phyloP scores from a whole-genome alignment of 176 grass and related monocot genomes.

The Tillandsia fasciculata region DNA sequence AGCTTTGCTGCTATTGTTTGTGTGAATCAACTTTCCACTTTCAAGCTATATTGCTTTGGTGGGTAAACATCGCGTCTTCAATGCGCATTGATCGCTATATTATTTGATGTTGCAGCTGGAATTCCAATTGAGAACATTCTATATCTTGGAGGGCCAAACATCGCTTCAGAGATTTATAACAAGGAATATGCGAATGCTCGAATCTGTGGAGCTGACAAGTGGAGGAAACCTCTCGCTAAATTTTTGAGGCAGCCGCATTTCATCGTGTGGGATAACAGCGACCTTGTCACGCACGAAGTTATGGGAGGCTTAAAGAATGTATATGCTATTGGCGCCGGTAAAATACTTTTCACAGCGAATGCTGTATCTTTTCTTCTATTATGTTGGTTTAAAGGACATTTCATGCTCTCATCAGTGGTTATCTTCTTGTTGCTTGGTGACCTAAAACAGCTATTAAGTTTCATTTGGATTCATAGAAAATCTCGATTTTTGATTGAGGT shows the following conservation, averaged over 20 bases:
- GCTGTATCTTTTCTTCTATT: conserved; percentile 10
- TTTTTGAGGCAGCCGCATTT: conserved; percentile 99
- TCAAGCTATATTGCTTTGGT: too few species aligned
- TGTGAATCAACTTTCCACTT: too few species aligned
- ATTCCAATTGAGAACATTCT: conserved; percentile 86
- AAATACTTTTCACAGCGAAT: conserved; percentile 16
- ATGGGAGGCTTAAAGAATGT: conserved; percentile 99
- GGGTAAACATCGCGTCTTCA: too few species aligned
- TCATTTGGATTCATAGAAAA: too few species aligned
- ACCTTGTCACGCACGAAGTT: conserved; percentile 91
- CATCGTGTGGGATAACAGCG: conserved; percentile 97
- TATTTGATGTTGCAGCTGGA: conserved; percentile 53
- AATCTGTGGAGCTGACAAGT: conserved; percentile 90
- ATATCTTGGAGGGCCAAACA: conserved; percentile 95
- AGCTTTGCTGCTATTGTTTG: too few species aligned
- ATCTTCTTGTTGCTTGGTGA: too few species aligned
- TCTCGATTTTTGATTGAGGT: too few species aligned
- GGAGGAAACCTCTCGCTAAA: conserved; percentile 90
- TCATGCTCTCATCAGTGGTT: too few species aligned
- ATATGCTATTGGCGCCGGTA: conserved; percentile 96
- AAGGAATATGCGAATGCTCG: conserved; percentile 97
- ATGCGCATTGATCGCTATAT: too few species aligned
- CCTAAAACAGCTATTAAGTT: too few species aligned
- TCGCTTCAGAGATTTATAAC: conserved; percentile 98
- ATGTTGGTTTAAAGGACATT: background rate